Percentiles rank a stretch among this genome's conserved stretches.
Evolutionary conservation across 345 rosid genomes (phyloP).

Genomic region (Euphorbia lathyris): DNA sequence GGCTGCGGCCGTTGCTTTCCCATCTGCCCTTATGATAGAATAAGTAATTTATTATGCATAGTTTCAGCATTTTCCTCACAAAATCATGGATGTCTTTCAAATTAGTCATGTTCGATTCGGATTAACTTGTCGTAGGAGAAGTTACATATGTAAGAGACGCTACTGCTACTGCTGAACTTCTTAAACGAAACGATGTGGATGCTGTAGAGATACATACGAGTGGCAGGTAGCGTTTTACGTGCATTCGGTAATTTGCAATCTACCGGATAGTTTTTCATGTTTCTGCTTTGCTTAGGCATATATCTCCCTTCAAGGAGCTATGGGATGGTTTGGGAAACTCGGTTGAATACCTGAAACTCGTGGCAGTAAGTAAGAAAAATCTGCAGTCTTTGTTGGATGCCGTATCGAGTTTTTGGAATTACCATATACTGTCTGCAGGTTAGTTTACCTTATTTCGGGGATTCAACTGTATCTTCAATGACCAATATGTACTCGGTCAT

Average conservation of each 20-base stretch:
- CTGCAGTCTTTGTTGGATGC: not conserved
- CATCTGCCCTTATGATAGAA: slow-evolving; percentile 57
- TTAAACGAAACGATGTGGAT: slow-evolving; percentile 41
- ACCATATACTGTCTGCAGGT: slow-evolving; percentile 27
- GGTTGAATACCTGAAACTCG: slow-evolving; percentile 36
- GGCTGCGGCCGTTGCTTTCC: slow-evolving; percentile 69
- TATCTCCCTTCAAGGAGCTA: slow-evolving; percentile 35
- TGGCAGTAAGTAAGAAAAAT: slow-evolving; percentile 41
- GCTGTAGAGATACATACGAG: slow-evolving; percentile 64
- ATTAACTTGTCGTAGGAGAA: slow-evolving; percentile 31
- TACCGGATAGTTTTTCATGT: not conserved
- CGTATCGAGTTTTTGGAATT: not conserved
- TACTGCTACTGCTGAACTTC: slow-evolving; percentile 45
- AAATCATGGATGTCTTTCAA: not conserved
- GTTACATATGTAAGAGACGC: slow-evolving; percentile 48
- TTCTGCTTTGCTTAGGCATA: slow-evolving; percentile 34
- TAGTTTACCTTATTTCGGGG: slow-evolving; percentile 51
- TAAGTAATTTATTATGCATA: slow-evolving; percentile 25
- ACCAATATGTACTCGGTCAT: slow-evolving; percentile 44
- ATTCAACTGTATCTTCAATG: slow-evolving; percentile 46
- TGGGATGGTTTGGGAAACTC: slow-evolving; percentile 53
- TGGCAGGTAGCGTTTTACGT: slow-evolving; percentile 38
- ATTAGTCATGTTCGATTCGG: not conserved
- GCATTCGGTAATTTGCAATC: not conserved
- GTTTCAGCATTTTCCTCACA: not conserved